Percentiles rank a stretch among this genome's conserved stretches.
Conservation (phyloP, 345 rosid species). For the Eucalyptus brandiana region DNA sequence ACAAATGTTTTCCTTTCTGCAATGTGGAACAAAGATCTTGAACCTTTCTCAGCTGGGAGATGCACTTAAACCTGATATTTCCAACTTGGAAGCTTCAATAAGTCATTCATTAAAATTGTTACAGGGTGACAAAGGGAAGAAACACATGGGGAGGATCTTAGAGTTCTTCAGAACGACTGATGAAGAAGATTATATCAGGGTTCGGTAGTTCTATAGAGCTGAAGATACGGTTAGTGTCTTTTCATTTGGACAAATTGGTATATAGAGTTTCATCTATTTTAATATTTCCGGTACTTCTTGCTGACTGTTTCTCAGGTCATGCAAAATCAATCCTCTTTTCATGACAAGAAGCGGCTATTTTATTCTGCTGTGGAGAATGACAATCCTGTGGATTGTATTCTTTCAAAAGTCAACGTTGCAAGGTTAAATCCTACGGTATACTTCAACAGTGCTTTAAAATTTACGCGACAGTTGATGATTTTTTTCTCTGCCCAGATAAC, state of each 20-base stretch:
- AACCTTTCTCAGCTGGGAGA: background rate
- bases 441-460: background rate
- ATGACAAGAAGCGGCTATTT: conserved; percentile 67
- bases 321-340: conserved; percentile 46
- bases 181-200: conserved; percentile 67
- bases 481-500: background rate
- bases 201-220: conserved; percentile 92
- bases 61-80: background rate
- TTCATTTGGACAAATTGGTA: background rate
- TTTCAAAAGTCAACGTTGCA: conserved; percentile 55
- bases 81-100: background rate
- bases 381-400: conserved; percentile 72
- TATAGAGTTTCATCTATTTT: background rate
- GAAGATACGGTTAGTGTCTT: conserved; percentile 68
- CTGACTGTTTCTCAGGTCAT: conserved; percentile 38
- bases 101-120: background rate
- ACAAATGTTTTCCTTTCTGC: background rate
- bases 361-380: conserved; percentile 89
- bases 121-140: conserved; percentile 60
- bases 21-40: background rate
- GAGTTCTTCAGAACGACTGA: conserved; percentile 76
- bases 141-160: conserved; percentile 58
- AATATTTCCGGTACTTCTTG: background rate
- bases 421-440: conserved; percentile 51
- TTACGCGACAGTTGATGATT: background rate